Conservation (phyloP, 345 rosid species). For the Euphorbia lathyris region DNA sequence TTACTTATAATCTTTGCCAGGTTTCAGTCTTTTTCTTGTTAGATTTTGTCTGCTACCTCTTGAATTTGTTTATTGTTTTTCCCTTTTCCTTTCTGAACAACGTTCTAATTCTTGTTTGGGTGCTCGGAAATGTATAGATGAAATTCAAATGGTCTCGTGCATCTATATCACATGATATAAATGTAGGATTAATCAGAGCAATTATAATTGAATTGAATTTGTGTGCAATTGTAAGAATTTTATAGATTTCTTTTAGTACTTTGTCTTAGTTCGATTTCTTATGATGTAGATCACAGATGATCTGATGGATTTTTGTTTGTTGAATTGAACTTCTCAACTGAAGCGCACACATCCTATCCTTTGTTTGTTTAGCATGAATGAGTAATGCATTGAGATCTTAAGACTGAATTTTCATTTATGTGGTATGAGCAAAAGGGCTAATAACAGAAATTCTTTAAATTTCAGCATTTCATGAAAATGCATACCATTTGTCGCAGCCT, state of each 20-base stretch:
- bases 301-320: neutral
- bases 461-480: neutral
- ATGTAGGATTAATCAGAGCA: neutral
- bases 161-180: too few species aligned
- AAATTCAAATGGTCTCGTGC: neutral
- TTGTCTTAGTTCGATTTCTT: too few species aligned
- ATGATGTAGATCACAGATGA: neutral
- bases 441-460: too few species aligned
- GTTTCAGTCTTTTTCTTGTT: conserved; percentile 28
- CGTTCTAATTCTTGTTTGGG: neutral
- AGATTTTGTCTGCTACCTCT: neutral
- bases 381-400: too few species aligned
- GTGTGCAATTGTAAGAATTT: neutral
- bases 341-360: neutral
- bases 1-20: conserved; percentile 97
- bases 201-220: neutral
- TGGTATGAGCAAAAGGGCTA: neutral
- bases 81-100: too few species aligned
- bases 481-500: too few species aligned
- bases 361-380: neutral
- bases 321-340: neutral
- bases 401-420: neutral
- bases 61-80: too few species aligned
- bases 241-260: neutral
- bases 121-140: conserved; percentile 2